A percentile compares a stretch with the other conserved stretches of the same genome.
phyloP scores from a whole-genome alignment of 208 protist genomes.

The Crithidia brevicula region DNA sequence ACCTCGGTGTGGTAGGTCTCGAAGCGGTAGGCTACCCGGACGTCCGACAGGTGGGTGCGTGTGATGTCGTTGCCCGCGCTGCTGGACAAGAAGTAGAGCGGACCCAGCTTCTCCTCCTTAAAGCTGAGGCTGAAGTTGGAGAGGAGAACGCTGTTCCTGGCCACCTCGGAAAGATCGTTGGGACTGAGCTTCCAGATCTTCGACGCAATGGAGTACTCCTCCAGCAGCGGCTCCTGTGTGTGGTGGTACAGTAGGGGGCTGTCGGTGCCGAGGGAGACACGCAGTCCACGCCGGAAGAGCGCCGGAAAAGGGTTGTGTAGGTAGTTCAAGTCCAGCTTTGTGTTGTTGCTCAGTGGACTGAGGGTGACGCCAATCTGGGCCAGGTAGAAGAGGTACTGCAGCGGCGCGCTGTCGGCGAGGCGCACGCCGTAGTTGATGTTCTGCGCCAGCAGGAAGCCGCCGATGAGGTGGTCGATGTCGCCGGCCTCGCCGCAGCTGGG shows the following conservation, averaged over 20 bases:
- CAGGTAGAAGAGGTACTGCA: slow-evolving; percentile 99
- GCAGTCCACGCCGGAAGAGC: slow-evolving; percentile 96
- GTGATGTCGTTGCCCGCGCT: slow-evolving; percentile 86
- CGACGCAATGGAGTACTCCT: slow-evolving; percentile 94
- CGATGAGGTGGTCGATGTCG: slow-evolving; percentile 92
- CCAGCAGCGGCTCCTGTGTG: slow-evolving; percentile 94
- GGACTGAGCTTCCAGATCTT: slow-evolving; percentile 93
- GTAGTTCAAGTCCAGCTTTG: slow-evolving; percentile 97
- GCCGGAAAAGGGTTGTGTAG: slow-evolving; percentile 95
- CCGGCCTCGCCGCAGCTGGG: slow-evolving; percentile 98
- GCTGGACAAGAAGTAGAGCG: slow-evolving; percentile 88
- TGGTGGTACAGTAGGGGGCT: slow-evolving; percentile 97
- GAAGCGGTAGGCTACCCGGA: slow-evolving; percentile 90
- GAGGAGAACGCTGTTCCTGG: slow-evolving; percentile 88
- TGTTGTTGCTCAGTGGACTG: slow-evolving; percentile 99
- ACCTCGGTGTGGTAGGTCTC: slow-evolving; percentile 92
- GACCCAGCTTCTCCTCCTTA: slow-evolving; percentile 86
- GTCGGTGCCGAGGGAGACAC: slow-evolving; percentile 97
- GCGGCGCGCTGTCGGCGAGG: slow-evolving; percentile 85
- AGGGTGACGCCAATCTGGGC: slow-evolving; percentile 97
- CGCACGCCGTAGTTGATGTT: slow-evolving; percentile 98
- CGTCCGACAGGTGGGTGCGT: slow-evolving; percentile 84
- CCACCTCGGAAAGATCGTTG: slow-evolving; percentile 94
- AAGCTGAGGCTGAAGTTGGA: slow-evolving; percentile 84
- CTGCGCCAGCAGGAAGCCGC: slow-evolving; percentile 94